Evolutionary conservation across 164 flowering plant species (phyloP).

Genomic region (Stephania japonica): DNA sequence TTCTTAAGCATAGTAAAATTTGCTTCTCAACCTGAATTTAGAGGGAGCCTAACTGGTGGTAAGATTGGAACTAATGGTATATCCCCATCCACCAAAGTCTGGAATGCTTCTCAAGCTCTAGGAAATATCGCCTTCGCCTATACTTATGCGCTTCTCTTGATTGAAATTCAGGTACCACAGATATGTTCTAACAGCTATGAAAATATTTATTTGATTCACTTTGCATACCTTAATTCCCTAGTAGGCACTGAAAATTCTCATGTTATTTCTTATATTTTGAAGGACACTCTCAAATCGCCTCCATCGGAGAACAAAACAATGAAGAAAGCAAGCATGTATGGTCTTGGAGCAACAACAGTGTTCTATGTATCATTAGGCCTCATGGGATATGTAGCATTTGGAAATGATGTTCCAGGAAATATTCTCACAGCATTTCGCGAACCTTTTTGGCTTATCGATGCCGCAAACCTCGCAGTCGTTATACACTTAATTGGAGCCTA

Average conservation of each 20-base stretch:
- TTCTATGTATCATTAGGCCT: slow-evolving; percentile 27
- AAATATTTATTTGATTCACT: no score
- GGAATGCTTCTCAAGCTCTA: slow-evolving; percentile 34
- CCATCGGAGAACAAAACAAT: slow-evolving; percentile 36
- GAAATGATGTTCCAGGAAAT: slow-evolving; percentile 26
- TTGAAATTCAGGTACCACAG: slow-evolving; percentile 39
- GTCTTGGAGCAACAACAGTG: slow-evolving; percentile 18
- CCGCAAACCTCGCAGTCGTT: slow-evolving; percentile 31
- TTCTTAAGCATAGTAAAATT: slow-evolving; percentile 22
- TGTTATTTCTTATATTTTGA: background rate
- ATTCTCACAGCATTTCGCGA: slow-evolving; percentile 26
- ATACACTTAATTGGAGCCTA: slow-evolving; percentile 37
- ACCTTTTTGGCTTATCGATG: slow-evolving; percentile 31
- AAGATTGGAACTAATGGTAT: slow-evolving; percentile 10
- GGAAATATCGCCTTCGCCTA: slow-evolving; percentile 46
- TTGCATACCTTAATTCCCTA: no score
- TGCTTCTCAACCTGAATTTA: slow-evolving; percentile 17
- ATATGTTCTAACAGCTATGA: background rate
- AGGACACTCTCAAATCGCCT: slow-evolving; percentile 38
- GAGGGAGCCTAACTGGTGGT: slow-evolving; percentile 25
- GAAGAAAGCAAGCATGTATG: slow-evolving; percentile 30
- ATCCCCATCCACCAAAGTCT: slow-evolving; percentile 22
- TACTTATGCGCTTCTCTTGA: slow-evolving; percentile 28
- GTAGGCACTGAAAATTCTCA: no score
- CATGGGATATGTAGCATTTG: slow-evolving; percentile 31